Base-by-base conservation (phyloP, 441 rosid genomes). In the Adansonia madagascariensis region DNA sequence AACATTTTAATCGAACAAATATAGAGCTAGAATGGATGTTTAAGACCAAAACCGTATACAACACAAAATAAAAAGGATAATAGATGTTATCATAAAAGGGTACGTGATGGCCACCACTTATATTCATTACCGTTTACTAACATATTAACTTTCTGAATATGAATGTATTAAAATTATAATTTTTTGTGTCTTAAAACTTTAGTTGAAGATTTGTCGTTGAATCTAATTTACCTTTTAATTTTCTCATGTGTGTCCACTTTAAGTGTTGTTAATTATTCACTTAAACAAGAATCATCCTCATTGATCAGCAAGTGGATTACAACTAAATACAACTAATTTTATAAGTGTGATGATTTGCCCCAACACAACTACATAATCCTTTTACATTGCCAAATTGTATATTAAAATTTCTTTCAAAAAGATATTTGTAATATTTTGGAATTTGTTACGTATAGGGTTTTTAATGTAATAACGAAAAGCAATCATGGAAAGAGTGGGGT, bases 291-390 rank as follows among this genome's bases (percentile, higher is more conserved):
- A n/a, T 4, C 59, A 53, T 53, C 59, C 6, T n/a, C 31, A 27
- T n/a, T 53, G 17, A 4, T 70, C 22, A 22, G 74, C 53, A 20
- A 77, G 82, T 84, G 86, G 79, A 53, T 77, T 77, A 75, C 86
- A 81, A 74, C 84, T 53, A 80, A 69, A 59, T 17, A 71, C 20
- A 17, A 17, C 18, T 6, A 56, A 39, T 53, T 4, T 15, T 53
- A 20, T 8, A 18, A 57, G 49, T 66, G 53, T 11, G 12, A n/a
- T 43, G 71, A 66, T 66, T 15, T 39, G 53, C 12, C 17, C 24
- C 24, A 44, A 41, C n/a, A n/a, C n/a, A 53, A 6, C 8, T 52
- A 9, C 2, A 52, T 52, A 52, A 15, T 15, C 18, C 31, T 27
- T n/a, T 53, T n/a, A 53, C 20, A 53, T 15, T 15, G 59, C 59